Conservation (phyloP, 768 basidiomycete species). For the Macrolepiota albuminosa region DNA sequence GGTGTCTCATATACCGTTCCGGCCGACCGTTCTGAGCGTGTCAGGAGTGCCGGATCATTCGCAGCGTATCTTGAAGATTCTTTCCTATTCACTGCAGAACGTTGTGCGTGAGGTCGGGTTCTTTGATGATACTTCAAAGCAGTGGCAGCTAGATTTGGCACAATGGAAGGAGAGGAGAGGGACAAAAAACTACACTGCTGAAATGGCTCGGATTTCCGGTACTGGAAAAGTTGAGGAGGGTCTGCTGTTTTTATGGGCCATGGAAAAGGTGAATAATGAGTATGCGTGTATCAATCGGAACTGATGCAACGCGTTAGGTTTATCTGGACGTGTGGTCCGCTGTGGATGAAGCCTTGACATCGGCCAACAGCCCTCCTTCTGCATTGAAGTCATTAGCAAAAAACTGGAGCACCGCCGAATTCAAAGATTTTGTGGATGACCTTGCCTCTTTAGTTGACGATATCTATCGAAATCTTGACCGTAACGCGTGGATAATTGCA, state of each 20-base stretch:
- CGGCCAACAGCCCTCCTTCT: conserved; percentile 6
- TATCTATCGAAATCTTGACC: conserved; percentile 31
- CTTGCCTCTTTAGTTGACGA: conserved; percentile 44
- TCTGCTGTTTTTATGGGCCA: conserved; percentile 71
- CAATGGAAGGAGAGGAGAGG: conserved; percentile 50
- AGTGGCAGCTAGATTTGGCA: conserved; percentile 41
- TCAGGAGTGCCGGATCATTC: conserved; percentile 28
- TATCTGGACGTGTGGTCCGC: conserved; percentile 67
- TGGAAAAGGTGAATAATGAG: conserved; percentile 53
- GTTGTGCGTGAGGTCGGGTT: conserved; percentile 54
- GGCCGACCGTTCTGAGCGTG: conserved; percentile 23
- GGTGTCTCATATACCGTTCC: conserved; percentile 55
- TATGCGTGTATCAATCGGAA: not conserved
- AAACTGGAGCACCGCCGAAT: conserved; percentile 59
- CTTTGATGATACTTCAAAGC: conserved; percentile 47
- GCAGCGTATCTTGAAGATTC: conserved; percentile 37
- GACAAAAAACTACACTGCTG: conserved; percentile 68
- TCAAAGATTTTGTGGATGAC: conserved; percentile 46
- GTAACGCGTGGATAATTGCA: conserved; percentile 31
- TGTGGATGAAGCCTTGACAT: conserved; percentile 27
- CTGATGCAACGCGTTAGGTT: conserved; percentile 35
- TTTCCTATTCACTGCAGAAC: conserved; percentile 53
- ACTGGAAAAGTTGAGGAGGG: conserved; percentile 52
- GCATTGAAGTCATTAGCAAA: conserved; percentile 47
- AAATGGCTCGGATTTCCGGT: conserved; percentile 53